These are phyloP conservation scores for Penicillium bialowiezense DNA, from an alignment of 495 filamentous ascomycete genomes.

Conservation along the genomic window DNA sequence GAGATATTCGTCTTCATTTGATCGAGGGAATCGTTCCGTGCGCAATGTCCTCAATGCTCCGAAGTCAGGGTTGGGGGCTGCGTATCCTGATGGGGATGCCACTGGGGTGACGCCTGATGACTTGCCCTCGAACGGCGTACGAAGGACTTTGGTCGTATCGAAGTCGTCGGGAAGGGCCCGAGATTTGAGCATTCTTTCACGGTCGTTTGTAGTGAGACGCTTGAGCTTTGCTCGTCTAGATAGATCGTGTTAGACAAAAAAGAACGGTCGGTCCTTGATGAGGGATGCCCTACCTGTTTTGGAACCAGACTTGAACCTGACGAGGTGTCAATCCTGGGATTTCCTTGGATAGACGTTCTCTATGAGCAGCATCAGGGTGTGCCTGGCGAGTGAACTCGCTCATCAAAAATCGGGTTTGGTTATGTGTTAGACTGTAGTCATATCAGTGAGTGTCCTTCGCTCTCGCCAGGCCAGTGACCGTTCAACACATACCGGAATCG, in stretches of 20 bases:
- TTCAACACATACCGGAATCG: conserved; percentile 71
- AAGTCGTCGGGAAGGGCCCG: conserved; percentile 89
- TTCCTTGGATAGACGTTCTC: conserved; percentile 84
- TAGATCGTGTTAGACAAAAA: conserved; percentile 22
- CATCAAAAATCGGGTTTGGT: conserved; percentile 95
- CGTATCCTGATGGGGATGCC: conserved; percentile 26
- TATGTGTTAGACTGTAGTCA: conserved; percentile 76
- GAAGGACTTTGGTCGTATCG: conserved; percentile 84
- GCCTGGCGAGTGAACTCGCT: conserved; percentile 95
- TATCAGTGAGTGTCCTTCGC: conserved; percentile 4
- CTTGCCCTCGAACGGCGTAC: conserved; percentile 60
- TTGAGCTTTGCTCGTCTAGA: conserved; percentile 90
- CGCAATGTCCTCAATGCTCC: conserved; percentile 30
- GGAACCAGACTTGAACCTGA: conserved; percentile 98
- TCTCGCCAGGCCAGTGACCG: too few relatives aligned
- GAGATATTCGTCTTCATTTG: conserved; percentile 42
- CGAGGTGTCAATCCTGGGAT: conserved; percentile 91
- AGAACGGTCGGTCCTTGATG: conserved; percentile 7
- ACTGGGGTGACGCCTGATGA: conserved; percentile 32
- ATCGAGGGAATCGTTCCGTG: conserved; percentile 35
- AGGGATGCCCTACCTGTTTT: conserved; percentile 84
- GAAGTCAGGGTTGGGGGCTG: conserved; percentile 18
- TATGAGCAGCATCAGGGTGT: conserved; percentile 90
- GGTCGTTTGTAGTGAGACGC: conserved; percentile 87
- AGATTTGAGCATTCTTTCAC: conserved; percentile 91